Percentiles rank a stretch among this genome's conserved stretches.
Evolutionary conservation across 768 basidiomycete genomes (phyloP).

Genomic region (Pisolithus marmoratus): DNA sequence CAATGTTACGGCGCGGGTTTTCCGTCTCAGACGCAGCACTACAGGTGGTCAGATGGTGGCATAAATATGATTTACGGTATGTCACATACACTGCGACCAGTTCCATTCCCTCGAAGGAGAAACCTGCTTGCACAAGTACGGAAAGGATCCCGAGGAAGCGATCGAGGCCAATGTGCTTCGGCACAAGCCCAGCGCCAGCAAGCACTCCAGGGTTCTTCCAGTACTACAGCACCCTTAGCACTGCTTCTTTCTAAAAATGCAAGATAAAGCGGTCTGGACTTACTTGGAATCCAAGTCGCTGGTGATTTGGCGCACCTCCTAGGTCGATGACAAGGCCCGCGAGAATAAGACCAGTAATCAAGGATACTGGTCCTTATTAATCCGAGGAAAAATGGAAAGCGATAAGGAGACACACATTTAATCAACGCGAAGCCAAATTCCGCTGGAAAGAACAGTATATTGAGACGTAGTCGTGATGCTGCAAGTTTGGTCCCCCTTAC

Average conservation of each 20-base stretch:
- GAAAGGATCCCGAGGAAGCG: constrained; percentile 36
- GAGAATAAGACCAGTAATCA: constrained; percentile 57
- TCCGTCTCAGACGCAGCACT: constrained; percentile 75
- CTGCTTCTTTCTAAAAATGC: no score
- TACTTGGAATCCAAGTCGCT: constrained; percentile 65
- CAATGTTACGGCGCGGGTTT: constrained; percentile 72
- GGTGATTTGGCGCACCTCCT: constrained; percentile 70
- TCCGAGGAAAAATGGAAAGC: neutral
- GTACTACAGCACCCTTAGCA: constrained; percentile 32
- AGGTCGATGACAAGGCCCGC: constrained; percentile 65
- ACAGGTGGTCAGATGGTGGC: constrained; percentile 7
- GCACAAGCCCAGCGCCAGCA: constrained; percentile 26
- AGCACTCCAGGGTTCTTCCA: constrained; percentile 66
- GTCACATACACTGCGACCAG: constrained; percentile 57
- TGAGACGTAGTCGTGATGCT: neutral
- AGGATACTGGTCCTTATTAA: constrained; percentile 34
- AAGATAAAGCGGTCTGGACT: constrained; percentile 6
- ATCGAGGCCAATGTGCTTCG: constrained; percentile 30
- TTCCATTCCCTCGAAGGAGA: constrained; percentile 78
- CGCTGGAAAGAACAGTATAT: constrained; percentile 29
- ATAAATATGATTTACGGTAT: constrained; percentile 11
- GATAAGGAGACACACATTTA: constrained; percentile 44
- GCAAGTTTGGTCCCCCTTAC: constrained; percentile 21
- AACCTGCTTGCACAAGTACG: constrained; percentile 51
- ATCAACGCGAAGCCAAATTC: constrained; percentile 65